Conservation (phyloP, 495 filamentous ascomycete species). For the Lophiotrema nucula region DNA sequence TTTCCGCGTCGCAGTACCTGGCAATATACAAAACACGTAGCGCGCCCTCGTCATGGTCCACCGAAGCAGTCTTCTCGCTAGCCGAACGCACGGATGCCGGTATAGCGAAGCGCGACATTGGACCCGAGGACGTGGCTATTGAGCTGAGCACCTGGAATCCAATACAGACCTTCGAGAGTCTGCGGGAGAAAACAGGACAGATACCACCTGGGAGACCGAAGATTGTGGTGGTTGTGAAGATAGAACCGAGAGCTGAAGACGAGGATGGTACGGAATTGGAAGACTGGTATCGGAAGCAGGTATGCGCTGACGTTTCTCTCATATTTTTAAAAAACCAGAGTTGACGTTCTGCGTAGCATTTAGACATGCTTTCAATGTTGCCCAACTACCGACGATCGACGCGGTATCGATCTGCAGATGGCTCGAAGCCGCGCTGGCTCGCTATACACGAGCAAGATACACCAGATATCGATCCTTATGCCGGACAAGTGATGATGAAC, state of each 20-base stretch:
- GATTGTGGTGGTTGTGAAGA: not conserved
- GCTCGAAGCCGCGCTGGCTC: slow-evolving; percentile 10
- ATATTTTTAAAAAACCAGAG: too few species aligned
- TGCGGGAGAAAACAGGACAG: not conserved
- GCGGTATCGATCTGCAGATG: slow-evolving; percentile 15
- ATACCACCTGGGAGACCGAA: not conserved
- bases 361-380: slow-evolving; percentile 26
- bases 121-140: slow-evolving; percentile 2
- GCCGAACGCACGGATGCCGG: not conserved
- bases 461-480: slow-evolving; percentile 5
- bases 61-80: too few species aligned
- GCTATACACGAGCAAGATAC: slow-evolving; percentile 21
- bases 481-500: not conserved
- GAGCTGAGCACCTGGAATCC: not conserved
- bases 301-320: slow-evolving; percentile 42
- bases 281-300: slow-evolving; percentile 62
- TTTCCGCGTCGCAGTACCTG: slow-evolving; percentile 5
- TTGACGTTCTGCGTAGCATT: slow-evolving; percentile 9
- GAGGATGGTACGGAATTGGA: slow-evolving; percentile 67
- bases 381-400: slow-evolving; percentile 16
- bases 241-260: slow-evolving; percentile 6
- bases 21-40: slow-evolving; percentile 14
- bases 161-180: slow-evolving; percentile 11
- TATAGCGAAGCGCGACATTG: not conserved
- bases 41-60: not conserved